phyloP scores from a whole-genome alignment of 495 filamentous ascomycete species.

The Penicillium manginii region DNA sequence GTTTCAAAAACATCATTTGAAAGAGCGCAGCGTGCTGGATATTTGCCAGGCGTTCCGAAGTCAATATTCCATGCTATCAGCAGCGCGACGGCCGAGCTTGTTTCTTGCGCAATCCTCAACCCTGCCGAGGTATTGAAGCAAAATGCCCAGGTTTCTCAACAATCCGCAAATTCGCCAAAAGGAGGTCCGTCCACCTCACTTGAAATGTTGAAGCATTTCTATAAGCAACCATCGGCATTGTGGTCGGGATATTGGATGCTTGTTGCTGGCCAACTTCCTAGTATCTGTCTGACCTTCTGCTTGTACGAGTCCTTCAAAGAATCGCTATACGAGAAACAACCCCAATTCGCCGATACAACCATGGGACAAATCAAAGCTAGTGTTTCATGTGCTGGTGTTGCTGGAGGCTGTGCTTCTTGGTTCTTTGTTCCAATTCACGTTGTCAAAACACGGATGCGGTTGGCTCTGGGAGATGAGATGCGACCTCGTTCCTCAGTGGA shows the following conservation, averaged over 20 bases:
- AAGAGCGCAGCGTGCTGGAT: conserved; percentile 11
- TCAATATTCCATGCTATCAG: conserved; percentile 7
- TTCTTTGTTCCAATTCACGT: conserved; percentile 19
- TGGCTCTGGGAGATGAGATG: conserved; percentile 9
- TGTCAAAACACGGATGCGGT: conserved; percentile 17
- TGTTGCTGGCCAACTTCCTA: conserved; percentile 15
- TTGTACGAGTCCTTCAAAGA: conserved; percentile 19
- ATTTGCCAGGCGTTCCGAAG: conserved; percentile 8
- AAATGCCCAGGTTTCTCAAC: conserved; percentile 18
- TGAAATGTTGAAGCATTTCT: conserved; percentile 8
- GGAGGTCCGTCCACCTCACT: not conserved
- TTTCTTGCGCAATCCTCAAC: conserved; percentile 11
- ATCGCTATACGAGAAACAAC: conserved; percentile 2
- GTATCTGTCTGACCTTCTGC: conserved; percentile 15
- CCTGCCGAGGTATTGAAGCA: conserved; percentile 19
- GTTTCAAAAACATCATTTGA: conserved; percentile 11
- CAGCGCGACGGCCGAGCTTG: conserved; percentile 11
- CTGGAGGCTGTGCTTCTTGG: conserved; percentile 12
- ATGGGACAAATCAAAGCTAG: conserved; percentile 5
- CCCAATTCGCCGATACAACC: not conserved
- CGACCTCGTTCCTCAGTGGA: not conserved
- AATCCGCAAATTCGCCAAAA: not conserved
- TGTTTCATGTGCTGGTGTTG: conserved; percentile 7
- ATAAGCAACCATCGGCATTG: not conserved
- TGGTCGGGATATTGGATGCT: conserved; percentile 14